phyloP scores from a whole-genome alignment of 2,329 filamentous ascomycete genomes.

The Fusarium nelsonii region DNA sequence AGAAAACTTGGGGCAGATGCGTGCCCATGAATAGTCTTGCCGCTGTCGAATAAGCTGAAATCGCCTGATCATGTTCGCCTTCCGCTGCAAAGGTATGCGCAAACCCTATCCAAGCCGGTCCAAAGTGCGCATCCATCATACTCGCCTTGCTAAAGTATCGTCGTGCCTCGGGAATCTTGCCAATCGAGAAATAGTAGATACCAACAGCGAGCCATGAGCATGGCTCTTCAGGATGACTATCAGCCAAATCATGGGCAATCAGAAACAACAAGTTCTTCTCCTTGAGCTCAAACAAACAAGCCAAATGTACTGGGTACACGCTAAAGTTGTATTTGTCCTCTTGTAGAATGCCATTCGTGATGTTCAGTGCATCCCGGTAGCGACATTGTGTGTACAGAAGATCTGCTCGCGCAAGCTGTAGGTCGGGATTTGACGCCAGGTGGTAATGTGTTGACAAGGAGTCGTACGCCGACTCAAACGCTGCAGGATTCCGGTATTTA shows the following conservation, averaged over 20 bases:
- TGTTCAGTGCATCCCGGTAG: conserved; percentile 85
- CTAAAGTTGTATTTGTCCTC: conserved; percentile 90
- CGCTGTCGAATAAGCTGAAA: conserved; percentile 96
- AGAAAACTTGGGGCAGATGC: conserved; percentile 92
- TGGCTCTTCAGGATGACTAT: conserved; percentile 90
- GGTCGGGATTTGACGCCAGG: conserved; percentile 85
- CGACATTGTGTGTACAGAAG: conserved; percentile 94
- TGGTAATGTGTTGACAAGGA: conserved; percentile 95
- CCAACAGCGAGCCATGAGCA: conserved; percentile 95
- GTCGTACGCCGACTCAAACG: conserved; percentile 88
- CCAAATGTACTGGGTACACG: conserved; percentile 90
- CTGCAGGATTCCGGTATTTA: conserved; percentile 89
- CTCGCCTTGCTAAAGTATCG: conserved; percentile 98
- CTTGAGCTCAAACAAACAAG: conserved; percentile 88
- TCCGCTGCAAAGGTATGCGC: conserved; percentile 98
- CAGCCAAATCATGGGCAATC: conserved; percentile 90
- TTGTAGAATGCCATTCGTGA: conserved; percentile 85
- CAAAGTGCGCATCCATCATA: conserved; percentile 97
- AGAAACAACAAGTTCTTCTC: conserved; percentile 92
- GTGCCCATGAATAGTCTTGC: conserved; percentile 96
- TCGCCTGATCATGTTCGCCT: conserved; percentile 97
- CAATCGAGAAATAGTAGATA: conserved; percentile 91
- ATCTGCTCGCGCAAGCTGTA: conserved; percentile 90
- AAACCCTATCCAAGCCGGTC: conserved; percentile 98
- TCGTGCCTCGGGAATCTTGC: conserved; percentile 90